phyloP scores from a whole-genome alignment of 768 basidiomycete genomes.

The Tephrocybe sp. region DNA sequence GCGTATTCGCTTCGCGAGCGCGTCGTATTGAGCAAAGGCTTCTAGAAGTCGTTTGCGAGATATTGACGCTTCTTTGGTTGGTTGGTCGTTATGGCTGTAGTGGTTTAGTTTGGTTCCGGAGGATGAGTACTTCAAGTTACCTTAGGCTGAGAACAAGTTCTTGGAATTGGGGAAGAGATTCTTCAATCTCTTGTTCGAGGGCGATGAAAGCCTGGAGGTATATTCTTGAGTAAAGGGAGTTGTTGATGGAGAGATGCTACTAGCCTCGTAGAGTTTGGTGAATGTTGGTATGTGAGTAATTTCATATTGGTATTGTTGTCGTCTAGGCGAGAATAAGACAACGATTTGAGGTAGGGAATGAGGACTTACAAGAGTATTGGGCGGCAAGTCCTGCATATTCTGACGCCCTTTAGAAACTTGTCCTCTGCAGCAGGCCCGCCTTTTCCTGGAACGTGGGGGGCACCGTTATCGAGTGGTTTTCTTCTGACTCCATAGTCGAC shows the following conservation, averaged over 20 bases:
- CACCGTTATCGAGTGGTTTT: slow-evolving; percentile 34
- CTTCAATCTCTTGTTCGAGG: slow-evolving; percentile 90
- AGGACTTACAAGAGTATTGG: slow-evolving; percentile 70
- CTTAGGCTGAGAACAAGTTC: slow-evolving; percentile 74
- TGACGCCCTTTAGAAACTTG: slow-evolving; percentile 85
- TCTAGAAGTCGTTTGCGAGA: slow-evolving; percentile 83
- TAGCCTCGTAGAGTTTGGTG: slow-evolving; percentile 70
- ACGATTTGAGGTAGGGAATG: not conserved
- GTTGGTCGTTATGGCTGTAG: slow-evolving; percentile 43
- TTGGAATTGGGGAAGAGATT: slow-evolving; percentile 83
- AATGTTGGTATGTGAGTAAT: slow-evolving; percentile 57
- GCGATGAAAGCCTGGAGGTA: slow-evolving; percentile 57
- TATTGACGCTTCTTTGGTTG: slow-evolving; percentile 64
- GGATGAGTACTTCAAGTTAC: slow-evolving; percentile 37
- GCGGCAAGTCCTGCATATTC: slow-evolving; percentile 85
- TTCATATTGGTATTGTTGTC: slow-evolving; percentile 78
- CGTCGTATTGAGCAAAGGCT: slow-evolving; percentile 87
- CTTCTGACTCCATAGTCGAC: slow-evolving; percentile 80
- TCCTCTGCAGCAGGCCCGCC: slow-evolving; percentile 59
- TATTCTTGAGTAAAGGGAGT: not conserved
- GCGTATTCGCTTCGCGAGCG: slow-evolving; percentile 82
- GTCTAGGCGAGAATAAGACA: slow-evolving; percentile 40
- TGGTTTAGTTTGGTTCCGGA: not conserved
- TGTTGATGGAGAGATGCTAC: slow-evolving; percentile 4
- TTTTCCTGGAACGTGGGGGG: slow-evolving; percentile 32